Base-by-base conservation (phyloP, 495 filamentous ascomycete genomes). In the Aspergillus coremiiformis region DNA sequence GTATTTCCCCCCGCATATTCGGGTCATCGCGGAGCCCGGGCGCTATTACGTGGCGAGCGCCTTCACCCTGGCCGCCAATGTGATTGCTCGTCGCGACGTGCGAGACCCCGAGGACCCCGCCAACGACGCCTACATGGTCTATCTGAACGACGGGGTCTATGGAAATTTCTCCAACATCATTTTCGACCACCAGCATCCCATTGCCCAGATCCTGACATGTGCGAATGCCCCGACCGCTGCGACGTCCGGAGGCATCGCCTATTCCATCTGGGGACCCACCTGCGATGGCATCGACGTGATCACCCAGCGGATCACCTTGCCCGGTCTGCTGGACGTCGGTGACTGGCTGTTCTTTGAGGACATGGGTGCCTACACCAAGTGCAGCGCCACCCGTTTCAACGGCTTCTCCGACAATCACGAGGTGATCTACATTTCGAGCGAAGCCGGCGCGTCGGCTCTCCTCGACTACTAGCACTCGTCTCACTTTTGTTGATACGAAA, bases 81-180 rank as follows among this genome's bases (percentile, higher is more conserved):
- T 99, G 66, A 97, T 97, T 66, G 90, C 93, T n/a, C 89, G 91
- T 39, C 90, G 93, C 52, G 88, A 89, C 39, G 82, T 96, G 51
- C 77, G 82, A 41, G 79, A 85, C 54, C 77, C 77, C 17, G 68
- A 70, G 46, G 66, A 76, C 39, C 72, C 70, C 20, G 79, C 72
- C 9, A 69, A 76, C 9, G 70, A 79, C 45, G 87, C 84, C 47
- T 96, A 93, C 77, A 96, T 96, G 92, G 69, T 96, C 23, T 97
- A 98, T 66, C 72, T 97, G 57, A 97, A 97, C 62, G 93, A 97
- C 59, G 93, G 93, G 22, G 82, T 96, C 33, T 99, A 99, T 57
- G 92, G 93, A 52, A 96, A 96, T 70, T 97, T 99, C 69, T 92
- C 89, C 53, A 93, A 87, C 79, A 96, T 96, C 76, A 94, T 99